phyloP scores from a whole-genome alignment of 2,329 filamentous ascomycete species.

The Akanthomyces uredinophilus region DNA sequence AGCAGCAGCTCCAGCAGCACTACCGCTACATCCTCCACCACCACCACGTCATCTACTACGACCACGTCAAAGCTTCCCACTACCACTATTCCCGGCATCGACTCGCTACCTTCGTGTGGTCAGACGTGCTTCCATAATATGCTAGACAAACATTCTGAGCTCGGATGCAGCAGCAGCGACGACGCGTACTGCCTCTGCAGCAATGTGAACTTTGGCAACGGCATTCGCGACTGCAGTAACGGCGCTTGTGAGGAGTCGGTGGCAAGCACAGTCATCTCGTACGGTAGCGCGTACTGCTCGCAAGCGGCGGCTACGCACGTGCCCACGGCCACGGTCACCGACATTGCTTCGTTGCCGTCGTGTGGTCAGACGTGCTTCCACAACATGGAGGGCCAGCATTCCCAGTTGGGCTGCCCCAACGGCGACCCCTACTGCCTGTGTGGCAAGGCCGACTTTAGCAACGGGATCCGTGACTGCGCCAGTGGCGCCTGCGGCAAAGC shows the following conservation, averaged over 20 bases:
- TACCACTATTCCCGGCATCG: neutral
- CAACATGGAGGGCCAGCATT: conserved; percentile 14
- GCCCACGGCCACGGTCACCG: neutral
- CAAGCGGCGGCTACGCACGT: neutral
- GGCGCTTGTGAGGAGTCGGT: conserved; percentile 10
- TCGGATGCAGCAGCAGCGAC: conserved; percentile 12
- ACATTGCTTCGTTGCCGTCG: neutral
- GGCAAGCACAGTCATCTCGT: conserved; percentile 17
- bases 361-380: neutral
- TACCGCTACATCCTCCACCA: neutral
- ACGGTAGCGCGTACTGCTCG: conserved; percentile 10
- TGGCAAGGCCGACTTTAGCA: conserved; percentile 16
- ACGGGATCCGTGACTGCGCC: conserved; percentile 17
- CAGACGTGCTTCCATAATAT: neutral
- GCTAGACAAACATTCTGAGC: conserved; percentile 9
- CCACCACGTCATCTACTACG: neutral
- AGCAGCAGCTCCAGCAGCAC: too few species aligned
- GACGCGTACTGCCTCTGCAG: conserved; percentile 15
- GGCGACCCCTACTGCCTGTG: conserved; percentile 16
- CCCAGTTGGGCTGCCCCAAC: conserved; percentile 11
- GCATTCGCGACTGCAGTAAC: conserved; percentile 17
- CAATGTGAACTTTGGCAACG: conserved; percentile 17
- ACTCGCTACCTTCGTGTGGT: neutral
- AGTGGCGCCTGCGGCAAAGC: conserved; percentile 12
- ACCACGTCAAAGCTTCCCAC: neutral